These are phyloP conservation scores for Ogataea paradorogensis DNA, from an alignment of 805 yeast genomes.

Conservation along the genomic window DNA sequence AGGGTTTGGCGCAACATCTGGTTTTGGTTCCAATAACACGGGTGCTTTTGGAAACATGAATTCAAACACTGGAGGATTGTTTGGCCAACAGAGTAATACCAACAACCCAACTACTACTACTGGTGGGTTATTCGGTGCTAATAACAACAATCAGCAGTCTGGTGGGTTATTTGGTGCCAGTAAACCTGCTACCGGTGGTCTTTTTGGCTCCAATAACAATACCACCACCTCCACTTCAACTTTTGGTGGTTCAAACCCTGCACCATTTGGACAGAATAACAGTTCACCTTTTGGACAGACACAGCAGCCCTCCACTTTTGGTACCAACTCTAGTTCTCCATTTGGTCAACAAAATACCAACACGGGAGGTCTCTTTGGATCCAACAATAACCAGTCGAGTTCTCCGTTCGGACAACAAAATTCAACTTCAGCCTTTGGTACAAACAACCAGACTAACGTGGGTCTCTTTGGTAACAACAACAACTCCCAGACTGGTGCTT, in stretches of 20 bases:
- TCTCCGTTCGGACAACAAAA: slow-evolving; percentile 23
- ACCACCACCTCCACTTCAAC: no score
- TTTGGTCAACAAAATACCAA: slow-evolving; percentile 28
- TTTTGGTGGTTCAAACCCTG: slow-evolving; percentile 14
- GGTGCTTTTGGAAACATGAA: slow-evolving; percentile 15
- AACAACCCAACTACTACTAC: slow-evolving; percentile 16
- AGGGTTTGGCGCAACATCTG: slow-evolving; percentile 27
- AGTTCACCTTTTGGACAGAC: slow-evolving; percentile 25
- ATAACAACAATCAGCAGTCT: slow-evolving; percentile 16
- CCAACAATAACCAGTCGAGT: slow-evolving; percentile 13
- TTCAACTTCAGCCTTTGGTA: slow-evolving; percentile 37
- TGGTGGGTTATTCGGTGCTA: slow-evolving; percentile 38
- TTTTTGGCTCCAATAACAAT: no score
- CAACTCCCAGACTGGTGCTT: slow-evolving; percentile 30
- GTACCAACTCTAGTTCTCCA: slow-evolving; percentile 20
- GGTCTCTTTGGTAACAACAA: slow-evolving; percentile 23
- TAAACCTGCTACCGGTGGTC: slow-evolving; percentile 15
- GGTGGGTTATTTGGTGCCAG: slow-evolving; percentile 20
- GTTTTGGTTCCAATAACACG: slow-evolving; percentile 33
- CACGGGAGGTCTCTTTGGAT: slow-evolving; percentile 30
- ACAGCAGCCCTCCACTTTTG: slow-evolving; percentile 24
- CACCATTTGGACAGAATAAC: slow-evolving; percentile 24
- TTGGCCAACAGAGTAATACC: slow-evolving; percentile 37
- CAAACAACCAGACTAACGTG: slow-evolving; percentile 22
- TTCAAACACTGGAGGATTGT: slow-evolving; percentile 39